A percentile compares a stretch with the other conserved stretches of the same genome.
Evolutionary conservation across 306 rosid genomes (phyloP).

Genomic region (Oemleria cerasiformis): DNA sequence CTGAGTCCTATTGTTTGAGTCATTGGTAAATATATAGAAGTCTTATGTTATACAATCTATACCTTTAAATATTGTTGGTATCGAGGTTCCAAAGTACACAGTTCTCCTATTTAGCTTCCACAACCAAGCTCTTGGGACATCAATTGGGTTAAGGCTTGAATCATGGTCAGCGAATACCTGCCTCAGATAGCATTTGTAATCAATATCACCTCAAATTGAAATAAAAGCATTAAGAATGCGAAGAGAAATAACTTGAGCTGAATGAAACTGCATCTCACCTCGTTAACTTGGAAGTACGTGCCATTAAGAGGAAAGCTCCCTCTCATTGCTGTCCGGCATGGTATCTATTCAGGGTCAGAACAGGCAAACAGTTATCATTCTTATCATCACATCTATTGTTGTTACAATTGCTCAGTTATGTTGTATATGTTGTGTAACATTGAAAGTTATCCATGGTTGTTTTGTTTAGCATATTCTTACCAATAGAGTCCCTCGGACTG

Average conservation of each 20-base stretch:
- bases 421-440: not conserved
- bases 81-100: conserved; percentile 54
- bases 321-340: conserved; percentile 90
- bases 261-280: conserved; percentile 44
- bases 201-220: conserved; percentile 23
- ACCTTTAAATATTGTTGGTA: conserved; percentile 71
- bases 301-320: conserved; percentile 97
- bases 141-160: conserved; percentile 48
- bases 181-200: conserved; percentile 8
- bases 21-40: not conserved
- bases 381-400: not conserved
- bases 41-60: conserved; percentile 16
- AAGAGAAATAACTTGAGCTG: conserved; percentile 7
- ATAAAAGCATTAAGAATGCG: conserved; percentile 15
- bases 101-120: conserved; percentile 54
- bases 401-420: not conserved
- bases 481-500: conserved; percentile 84
- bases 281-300: conserved; percentile 95
- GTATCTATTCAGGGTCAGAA: conserved; percentile 59
- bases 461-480: conserved; percentile 42
- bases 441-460: conserved; percentile 6
- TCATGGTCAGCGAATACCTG: conserved; percentile 53
- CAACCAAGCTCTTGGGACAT: conserved; percentile 47
- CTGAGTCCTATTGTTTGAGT: conserved; percentile 18
- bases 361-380: conserved; percentile 22